phyloP scores from a whole-genome alignment of 805 yeast species.

The Kazachstania africana region DNA sequence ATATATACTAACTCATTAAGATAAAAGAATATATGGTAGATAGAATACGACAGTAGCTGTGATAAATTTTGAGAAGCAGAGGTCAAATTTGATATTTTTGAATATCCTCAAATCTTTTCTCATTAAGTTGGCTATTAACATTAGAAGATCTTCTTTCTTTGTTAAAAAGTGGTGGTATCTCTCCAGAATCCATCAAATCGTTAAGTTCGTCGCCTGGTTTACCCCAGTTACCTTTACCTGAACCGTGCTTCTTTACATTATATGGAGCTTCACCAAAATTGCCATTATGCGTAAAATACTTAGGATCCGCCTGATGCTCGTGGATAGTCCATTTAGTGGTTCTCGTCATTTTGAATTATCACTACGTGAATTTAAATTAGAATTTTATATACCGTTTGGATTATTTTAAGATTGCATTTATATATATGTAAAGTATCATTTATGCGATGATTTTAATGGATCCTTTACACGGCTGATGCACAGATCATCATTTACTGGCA shows the following conservation, averaged over 20 bases:
- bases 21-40: too few relatives aligned
- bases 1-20: too few relatives aligned
- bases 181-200: constrained; percentile 49
- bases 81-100: constrained; percentile 3
- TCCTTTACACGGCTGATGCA: too few relatives aligned
- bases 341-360: constrained; percentile 67
- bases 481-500: neutral
- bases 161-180: constrained; percentile 35
- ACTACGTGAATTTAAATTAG: too few relatives aligned
- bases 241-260: constrained; percentile 71
- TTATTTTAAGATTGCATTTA: too few relatives aligned
- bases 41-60: too few relatives aligned
- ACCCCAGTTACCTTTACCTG: constrained; percentile 87
- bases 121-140: constrained; percentile 28
- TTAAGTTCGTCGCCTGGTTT: constrained; percentile 63
- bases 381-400: too few relatives aligned
- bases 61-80: neutral
- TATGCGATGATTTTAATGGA: too few relatives aligned
- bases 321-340: constrained; percentile 65
- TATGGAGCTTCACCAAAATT: constrained; percentile 58
- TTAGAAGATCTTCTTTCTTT: constrained; percentile 44
- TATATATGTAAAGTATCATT: too few relatives aligned
- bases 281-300: constrained; percentile 77
- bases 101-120: constrained; percentile 25
- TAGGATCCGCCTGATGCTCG: constrained; percentile 47